Conservation (phyloP, 2,329 filamentous ascomycete species). For the Lasiodiplodia citricola region DNA sequence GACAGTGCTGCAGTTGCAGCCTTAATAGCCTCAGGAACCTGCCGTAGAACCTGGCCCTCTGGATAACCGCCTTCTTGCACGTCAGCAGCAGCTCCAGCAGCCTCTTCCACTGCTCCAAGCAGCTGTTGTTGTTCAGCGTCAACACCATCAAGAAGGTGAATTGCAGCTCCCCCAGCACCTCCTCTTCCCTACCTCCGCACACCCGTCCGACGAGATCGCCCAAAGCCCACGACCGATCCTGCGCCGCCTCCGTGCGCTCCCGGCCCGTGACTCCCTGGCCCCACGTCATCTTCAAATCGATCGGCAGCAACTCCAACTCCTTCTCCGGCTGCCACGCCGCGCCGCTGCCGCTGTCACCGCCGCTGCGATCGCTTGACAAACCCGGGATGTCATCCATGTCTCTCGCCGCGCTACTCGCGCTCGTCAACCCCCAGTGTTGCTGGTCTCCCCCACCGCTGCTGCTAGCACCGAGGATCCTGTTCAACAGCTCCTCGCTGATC, state of each 20-base stretch:
- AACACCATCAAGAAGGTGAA: constrained; percentile 68
- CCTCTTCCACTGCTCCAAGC: constrained; percentile 69
- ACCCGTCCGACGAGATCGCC: constrained; percentile 55
- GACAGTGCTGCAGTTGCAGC: constrained; percentile 61
- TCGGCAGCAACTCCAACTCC: constrained; percentile 59
- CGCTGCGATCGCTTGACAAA: constrained; percentile 44
- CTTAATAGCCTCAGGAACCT: constrained; percentile 56
- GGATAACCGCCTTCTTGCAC: constrained; percentile 57
- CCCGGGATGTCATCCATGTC: constrained; percentile 67
- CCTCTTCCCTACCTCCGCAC: constrained; percentile 40
- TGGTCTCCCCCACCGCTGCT: constrained; percentile 41
- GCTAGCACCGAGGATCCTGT: constrained; percentile 53
- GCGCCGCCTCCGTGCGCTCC: constrained; percentile 66
- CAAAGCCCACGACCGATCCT: constrained; percentile 67
- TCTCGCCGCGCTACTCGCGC: constrained; percentile 60
- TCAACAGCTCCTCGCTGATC: constrained; percentile 56
- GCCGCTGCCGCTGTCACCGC: neutral
- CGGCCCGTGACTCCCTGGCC: constrained; percentile 64
- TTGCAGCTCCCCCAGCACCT: constrained; percentile 63
- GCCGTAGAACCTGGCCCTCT: constrained; percentile 58
- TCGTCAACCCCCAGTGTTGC: constrained; percentile 62
- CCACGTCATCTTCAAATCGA: constrained; percentile 69
- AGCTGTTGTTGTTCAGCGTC: constrained; percentile 69
- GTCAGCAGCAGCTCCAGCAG: constrained; percentile 63
- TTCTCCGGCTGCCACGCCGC: constrained; percentile 39